phyloP scores from a whole-genome alignment of 768 basidiomycete genomes.

The Sarcodon sp. region DNA sequence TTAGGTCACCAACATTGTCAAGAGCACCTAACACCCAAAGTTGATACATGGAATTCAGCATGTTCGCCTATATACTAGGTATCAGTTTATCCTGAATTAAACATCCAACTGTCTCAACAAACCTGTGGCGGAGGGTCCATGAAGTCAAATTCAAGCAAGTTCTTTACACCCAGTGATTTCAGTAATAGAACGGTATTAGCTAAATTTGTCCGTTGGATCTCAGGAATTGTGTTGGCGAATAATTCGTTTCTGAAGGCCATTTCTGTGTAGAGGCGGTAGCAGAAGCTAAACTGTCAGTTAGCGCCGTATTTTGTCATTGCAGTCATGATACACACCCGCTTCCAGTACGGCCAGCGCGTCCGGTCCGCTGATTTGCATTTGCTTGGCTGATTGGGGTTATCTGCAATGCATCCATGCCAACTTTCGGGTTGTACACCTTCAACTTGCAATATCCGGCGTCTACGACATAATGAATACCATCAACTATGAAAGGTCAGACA shows the following conservation, averaged over 20 bases:
- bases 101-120: conserved; percentile 3
- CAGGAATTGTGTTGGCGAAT: conserved; percentile 92
- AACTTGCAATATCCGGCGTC: conserved; percentile 96
- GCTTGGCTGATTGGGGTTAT: conserved; percentile 99
- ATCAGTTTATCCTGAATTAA: neutral
- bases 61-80: conserved; percentile 56
- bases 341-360: conserved; percentile 93
- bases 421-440: conserved; percentile 98
- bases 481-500: conserved; percentile 39
- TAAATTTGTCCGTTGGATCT: conserved; percentile 95
- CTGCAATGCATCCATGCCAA: conserved; percentile 98
- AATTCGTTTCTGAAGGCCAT: conserved; percentile 94
- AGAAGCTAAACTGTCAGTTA: conserved; percentile 44
- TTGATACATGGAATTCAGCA: conserved; percentile 98
- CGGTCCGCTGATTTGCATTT: conserved; percentile 92
- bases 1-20: conserved; percentile 96
- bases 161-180: conserved; percentile 95
- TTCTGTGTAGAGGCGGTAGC: conserved; percentile 95
- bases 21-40: conserved; percentile 97
- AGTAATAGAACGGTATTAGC: conserved; percentile 93
- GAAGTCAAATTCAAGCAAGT: conserved; percentile 95
- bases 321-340: conserved; percentile 45
- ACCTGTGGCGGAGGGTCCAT: conserved; percentile 99
- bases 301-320: neutral
- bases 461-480: conserved; percentile 94